phyloP scores from a whole-genome alignment of 2,329 filamentous ascomycete genomes.

The Fusarium compactum region DNA sequence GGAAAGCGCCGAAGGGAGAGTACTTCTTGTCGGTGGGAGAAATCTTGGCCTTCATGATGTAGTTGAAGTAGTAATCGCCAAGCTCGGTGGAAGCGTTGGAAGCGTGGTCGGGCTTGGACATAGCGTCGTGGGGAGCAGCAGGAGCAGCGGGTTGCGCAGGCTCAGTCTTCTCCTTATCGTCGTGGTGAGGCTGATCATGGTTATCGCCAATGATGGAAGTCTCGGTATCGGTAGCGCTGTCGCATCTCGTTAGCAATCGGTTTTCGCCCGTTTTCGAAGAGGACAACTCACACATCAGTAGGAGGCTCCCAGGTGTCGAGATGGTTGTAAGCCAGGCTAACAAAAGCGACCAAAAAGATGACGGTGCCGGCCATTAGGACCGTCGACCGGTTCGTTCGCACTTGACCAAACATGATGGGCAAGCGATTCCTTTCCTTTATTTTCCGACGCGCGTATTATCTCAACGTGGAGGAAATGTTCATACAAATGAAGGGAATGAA shows the following conservation, averaged over 20 bases:
- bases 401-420: conserved; percentile 50
- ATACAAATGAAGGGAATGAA: conserved; percentile 31
- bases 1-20: conserved; percentile 50
- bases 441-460: conserved; percentile 3
- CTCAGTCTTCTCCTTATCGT: conserved; percentile 9
- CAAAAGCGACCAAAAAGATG: conserved; percentile 51
- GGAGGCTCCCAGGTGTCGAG: conserved; percentile 48
- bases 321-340: conserved; percentile 51
- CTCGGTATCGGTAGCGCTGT: conserved; percentile 41
- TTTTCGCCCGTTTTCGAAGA: background rate
- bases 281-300: conserved; percentile 41
- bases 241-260: conserved; percentile 18
- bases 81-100: conserved; percentile 43
- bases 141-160: background rate
- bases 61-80: conserved; percentile 51
- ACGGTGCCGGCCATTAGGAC: conserved; percentile 48
- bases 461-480: conserved; percentile 6
- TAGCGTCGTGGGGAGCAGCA: conserved; percentile 12
- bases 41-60: conserved; percentile 49
- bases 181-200: conserved; percentile 7
- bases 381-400: conserved; percentile 50
- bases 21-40: conserved; percentile 46
- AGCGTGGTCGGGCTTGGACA: conserved; percentile 30
- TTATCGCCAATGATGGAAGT: conserved; percentile 28
- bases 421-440: conserved; percentile 33